Percentiles rank a stretch among this genome's conserved stretches.
Conservation (phyloP, 345 rosid species). For the Syzygium grande region DNA sequence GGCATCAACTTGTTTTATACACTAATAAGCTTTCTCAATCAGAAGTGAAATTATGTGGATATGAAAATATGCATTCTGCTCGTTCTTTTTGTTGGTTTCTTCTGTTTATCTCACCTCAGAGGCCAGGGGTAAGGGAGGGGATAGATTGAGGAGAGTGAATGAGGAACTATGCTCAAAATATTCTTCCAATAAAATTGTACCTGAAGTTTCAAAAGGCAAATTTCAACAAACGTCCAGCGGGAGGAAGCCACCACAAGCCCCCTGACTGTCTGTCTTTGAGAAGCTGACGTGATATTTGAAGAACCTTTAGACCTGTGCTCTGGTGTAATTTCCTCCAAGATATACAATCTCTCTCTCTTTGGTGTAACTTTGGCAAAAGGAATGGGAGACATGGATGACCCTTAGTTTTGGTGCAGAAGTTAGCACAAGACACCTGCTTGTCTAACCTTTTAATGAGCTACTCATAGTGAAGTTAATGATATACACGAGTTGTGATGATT, state of each 20-base stretch:
- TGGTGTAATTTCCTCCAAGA: not conserved
- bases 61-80: not conserved
- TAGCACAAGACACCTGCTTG: not conserved
- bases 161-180: not conserved
- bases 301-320: not conserved
- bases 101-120: not conserved
- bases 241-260: not conserved
- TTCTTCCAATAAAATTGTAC: not conserved
- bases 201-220: not conserved
- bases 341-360: not conserved
- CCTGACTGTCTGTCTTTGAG: not conserved
- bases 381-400: not conserved
- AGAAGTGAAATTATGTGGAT: slow-evolving; percentile 5
- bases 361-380: not conserved
- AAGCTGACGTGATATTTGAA: no score
- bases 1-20: not conserved
- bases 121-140: not conserved
- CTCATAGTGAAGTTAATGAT: not conserved
- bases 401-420: not conserved
- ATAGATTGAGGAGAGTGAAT: not conserved
- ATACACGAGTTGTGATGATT: not conserved
- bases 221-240: not conserved
- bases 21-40: not conserved
- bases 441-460: not conserved
- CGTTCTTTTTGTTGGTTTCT: not conserved